Evolutionary conservation across 2,329 filamentous ascomycete genomes (phyloP).

Genomic region (Emmonsia crescens): DNA sequence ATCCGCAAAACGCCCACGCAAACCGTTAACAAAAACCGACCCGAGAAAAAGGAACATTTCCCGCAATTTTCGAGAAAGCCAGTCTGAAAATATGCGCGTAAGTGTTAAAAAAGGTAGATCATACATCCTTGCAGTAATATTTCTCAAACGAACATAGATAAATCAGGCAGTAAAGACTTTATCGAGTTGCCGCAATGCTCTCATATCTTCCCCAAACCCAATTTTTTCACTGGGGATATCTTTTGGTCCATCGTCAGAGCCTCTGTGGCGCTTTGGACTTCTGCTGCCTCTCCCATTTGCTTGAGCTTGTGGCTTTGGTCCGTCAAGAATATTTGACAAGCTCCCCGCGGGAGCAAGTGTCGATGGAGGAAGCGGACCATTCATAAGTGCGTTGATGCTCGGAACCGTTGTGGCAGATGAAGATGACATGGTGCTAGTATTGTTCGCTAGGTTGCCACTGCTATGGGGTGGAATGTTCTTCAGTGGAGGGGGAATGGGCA

Average conservation of each 20-base stretch:
- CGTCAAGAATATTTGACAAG: conserved; percentile 17
- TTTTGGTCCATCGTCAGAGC: conserved; percentile 30
- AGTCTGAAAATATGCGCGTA: neutral
- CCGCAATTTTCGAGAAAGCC: neutral
- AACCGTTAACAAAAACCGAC: neutral
- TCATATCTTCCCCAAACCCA: conserved; percentile 51
- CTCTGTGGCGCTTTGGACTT: conserved; percentile 9
- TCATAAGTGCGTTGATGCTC: conserved; percentile 41
- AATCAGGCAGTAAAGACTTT: conserved; percentile 35
- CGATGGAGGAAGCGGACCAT: conserved; percentile 21
- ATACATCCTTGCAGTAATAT: neutral
- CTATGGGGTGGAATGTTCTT: conserved; percentile 16
- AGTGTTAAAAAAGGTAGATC: neutral
- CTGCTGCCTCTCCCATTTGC: neutral
- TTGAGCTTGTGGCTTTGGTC: conserved; percentile 9
- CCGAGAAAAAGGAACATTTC: neutral
- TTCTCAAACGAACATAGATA: neutral
- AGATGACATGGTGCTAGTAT: conserved; percentile 19
- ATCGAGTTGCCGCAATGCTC: conserved; percentile 56
- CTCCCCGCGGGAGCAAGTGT: conserved; percentile 15
- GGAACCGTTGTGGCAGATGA: conserved; percentile 39
- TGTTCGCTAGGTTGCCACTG: conserved; percentile 6
- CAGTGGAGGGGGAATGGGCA: conserved; percentile 20
- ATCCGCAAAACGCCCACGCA: neutral
- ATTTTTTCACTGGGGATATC: conserved; percentile 49